Conservation (phyloP, 1,284 basidiomycete genomes). For the Cutaneotrichosporon arboriforme region DNA sequence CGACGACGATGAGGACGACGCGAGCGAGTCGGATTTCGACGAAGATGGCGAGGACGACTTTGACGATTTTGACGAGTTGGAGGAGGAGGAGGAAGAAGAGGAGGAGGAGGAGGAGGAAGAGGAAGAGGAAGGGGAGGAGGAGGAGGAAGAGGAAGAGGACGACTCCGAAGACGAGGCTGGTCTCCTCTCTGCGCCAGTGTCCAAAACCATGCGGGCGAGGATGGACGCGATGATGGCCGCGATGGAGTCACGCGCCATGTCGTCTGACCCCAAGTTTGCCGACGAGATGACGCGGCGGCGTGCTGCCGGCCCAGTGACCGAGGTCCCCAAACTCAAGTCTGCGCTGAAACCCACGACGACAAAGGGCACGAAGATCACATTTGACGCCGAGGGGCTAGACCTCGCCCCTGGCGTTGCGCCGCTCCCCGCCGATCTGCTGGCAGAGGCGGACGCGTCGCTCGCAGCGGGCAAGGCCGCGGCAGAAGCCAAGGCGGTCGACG, state of each 20-base stretch:
- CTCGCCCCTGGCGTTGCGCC: conserved; percentile 14
- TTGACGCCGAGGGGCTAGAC: conserved; percentile 10
- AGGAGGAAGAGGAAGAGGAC: conserved; percentile 19
- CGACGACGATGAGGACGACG: conserved; percentile 24
- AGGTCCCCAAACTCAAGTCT: conserved; percentile 7
- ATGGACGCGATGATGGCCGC: conserved; percentile 36
- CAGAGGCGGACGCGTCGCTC: conserved; percentile 11
- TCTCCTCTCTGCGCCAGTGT: conserved; percentile 17
- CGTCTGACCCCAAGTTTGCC: conserved; percentile 10
- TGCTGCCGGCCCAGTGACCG: conserved; percentile 5
- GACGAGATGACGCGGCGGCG: conserved; percentile 1
- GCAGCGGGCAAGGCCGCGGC: not conserved
- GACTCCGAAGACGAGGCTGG: conserved; percentile 37
- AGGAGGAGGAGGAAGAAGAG: conserved; percentile 23
- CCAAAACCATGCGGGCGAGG: conserved; percentile 12
- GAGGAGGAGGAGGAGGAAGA: conserved; percentile 26
- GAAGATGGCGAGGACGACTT: conserved; percentile 23
- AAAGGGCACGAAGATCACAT: not conserved
- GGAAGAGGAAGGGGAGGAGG: conserved; percentile 14
- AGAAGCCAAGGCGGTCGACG: not conserved
- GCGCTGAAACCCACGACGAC: not conserved
- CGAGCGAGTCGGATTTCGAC: conserved; percentile 19
- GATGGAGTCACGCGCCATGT: conserved; percentile 34
- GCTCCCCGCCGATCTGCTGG: conserved; percentile 9
- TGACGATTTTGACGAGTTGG: conserved; percentile 9